Evolutionary conservation across 2,329 filamentous ascomycete species (phyloP).

Genomic region (Leptographium lundbergii): DNA sequence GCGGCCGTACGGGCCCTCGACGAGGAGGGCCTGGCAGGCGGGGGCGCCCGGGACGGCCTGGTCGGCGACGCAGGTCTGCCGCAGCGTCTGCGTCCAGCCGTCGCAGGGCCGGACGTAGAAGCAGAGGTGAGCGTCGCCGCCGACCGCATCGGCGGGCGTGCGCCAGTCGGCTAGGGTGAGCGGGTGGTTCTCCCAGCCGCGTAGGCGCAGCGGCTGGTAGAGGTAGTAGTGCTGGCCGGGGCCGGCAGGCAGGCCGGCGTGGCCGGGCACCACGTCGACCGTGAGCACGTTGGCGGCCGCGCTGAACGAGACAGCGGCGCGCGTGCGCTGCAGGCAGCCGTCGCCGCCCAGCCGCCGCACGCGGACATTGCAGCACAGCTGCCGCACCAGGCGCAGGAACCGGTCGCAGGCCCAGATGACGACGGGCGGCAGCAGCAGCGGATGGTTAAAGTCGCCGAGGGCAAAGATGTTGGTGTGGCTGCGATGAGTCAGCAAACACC

Average conservation of each 20-base stretch:
- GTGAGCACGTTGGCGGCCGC: conserved; percentile 7
- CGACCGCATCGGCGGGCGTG: background rate
- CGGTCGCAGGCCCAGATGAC: conserved; percentile 14
- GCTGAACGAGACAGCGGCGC: conserved; percentile 6
- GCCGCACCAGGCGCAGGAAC: conserved; percentile 25
- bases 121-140: conserved; percentile 3
- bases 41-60: background rate
- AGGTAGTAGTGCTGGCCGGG: conserved; percentile 34
- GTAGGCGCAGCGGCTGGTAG: conserved; percentile 25
- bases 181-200: conserved; percentile 36
- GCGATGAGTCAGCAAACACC: background rate
- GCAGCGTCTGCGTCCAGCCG: conserved; percentile 12
- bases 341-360: conserved; percentile 3
- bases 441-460: conserved; percentile 7
- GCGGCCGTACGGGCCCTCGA: conserved; percentile 14
- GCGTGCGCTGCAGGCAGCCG: conserved; percentile 3
- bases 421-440: conserved; percentile 7
- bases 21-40: conserved; percentile 4
- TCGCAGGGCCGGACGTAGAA: conserved; percentile 11
- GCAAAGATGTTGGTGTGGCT: conserved; percentile 10
- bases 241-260: conserved; percentile 11
- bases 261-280: conserved; percentile 7
- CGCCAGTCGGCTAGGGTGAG: conserved; percentile 28
- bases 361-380: conserved; percentile 25
- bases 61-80: conserved; percentile 5